phyloP scores from a whole-genome alignment of 2,329 filamentous ascomycete genomes.

The Clonostachys rosea region DNA sequence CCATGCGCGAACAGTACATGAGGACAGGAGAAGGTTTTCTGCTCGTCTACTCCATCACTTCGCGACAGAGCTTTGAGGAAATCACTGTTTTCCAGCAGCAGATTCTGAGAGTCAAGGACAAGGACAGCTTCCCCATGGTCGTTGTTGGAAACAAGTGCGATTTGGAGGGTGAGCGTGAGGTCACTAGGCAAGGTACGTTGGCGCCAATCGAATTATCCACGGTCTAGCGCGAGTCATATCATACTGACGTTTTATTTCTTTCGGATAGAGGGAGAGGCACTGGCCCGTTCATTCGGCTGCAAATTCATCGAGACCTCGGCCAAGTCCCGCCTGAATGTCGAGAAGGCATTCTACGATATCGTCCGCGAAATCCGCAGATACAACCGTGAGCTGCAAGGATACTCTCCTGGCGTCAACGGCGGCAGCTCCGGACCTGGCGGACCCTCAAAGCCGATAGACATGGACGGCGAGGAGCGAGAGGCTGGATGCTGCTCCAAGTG shows the following conservation, averaged over 20 bases:
- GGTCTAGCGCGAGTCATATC: background rate
- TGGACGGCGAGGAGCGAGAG: slow-evolving; percentile 64
- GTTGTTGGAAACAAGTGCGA: slow-evolving; percentile 99
- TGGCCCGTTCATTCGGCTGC: slow-evolving; percentile 87
- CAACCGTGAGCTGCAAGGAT: slow-evolving; percentile 96
- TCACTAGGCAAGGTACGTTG: slow-evolving; percentile 79
- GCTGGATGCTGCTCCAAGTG: slow-evolving; percentile 83
- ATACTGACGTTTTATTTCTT: slow-evolving; percentile 3
- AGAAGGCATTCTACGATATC: slow-evolving; percentile 97
- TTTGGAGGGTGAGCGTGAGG: slow-evolving; percentile 87
- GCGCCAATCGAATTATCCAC: background rate
- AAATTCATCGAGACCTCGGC: slow-evolving; percentile 99
- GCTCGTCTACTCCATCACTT: slow-evolving; percentile 97
- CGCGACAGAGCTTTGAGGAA: slow-evolving; percentile 95
- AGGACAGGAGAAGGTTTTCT: slow-evolving; percentile 96
- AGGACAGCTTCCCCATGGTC: slow-evolving; percentile 99
- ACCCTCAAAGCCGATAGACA: slow-evolving; percentile 71
- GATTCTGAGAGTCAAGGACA: slow-evolving; percentile 97
- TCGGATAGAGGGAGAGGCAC: slow-evolving; percentile 74
- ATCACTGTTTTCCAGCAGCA: slow-evolving; percentile 99
- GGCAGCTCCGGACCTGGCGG: slow-evolving; percentile 56
- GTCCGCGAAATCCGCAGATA: slow-evolving; percentile 97
- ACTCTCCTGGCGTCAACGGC: slow-evolving; percentile 63
- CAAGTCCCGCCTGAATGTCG: slow-evolving; percentile 96
- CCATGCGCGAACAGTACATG: slow-evolving; percentile 99